A percentile compares a stretch with the other conserved stretches of the same genome.
Conservation (phyloP, 345 rosid genomes). For the Noccaea caerulescens region DNA sequence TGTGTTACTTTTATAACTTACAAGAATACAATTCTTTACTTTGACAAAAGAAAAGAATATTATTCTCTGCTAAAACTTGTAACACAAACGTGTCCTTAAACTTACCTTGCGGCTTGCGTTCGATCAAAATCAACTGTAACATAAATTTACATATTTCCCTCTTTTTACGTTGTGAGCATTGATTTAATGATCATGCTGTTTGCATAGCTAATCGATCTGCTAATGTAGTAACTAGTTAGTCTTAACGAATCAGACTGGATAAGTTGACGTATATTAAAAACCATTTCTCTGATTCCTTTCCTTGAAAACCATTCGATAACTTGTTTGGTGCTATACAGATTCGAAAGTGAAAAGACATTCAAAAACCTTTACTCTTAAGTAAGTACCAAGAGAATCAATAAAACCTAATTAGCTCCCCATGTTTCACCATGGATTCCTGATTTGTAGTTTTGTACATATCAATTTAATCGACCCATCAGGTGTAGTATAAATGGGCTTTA, state of each 20-base stretch:
- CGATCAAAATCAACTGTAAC: not conserved
- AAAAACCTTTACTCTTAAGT: not conserved
- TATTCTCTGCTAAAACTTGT: not conserved
- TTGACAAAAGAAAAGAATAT: not conserved
- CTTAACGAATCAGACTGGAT: not conserved
- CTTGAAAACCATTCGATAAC: slow-evolving; percentile 3
- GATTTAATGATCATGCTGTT: not conserved
- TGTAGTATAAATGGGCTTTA: slow-evolving; percentile 22
- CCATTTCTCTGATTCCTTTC: not conserved
- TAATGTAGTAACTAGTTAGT: not conserved
- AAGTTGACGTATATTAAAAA: not conserved
- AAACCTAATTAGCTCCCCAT: slow-evolving; percentile 3
- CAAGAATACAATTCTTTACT: not conserved
- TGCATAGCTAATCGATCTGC: not conserved
- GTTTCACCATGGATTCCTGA: not conserved
- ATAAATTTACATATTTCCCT: not conserved
- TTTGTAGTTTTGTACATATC: not conserved
- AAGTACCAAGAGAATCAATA: slow-evolving; percentile 1
- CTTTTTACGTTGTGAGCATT: not conserved
- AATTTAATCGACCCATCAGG: not conserved
- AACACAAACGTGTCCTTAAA: not conserved
- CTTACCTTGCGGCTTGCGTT: not conserved
- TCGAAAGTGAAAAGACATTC: not conserved
- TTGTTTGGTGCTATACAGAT: slow-evolving; percentile 3
- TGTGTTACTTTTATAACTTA: not conserved